These are phyloP conservation scores for Hygrophoropsis aurantiaca DNA, from an alignment of 768 basidiomycete species.

Conservation along the genomic window DNA sequence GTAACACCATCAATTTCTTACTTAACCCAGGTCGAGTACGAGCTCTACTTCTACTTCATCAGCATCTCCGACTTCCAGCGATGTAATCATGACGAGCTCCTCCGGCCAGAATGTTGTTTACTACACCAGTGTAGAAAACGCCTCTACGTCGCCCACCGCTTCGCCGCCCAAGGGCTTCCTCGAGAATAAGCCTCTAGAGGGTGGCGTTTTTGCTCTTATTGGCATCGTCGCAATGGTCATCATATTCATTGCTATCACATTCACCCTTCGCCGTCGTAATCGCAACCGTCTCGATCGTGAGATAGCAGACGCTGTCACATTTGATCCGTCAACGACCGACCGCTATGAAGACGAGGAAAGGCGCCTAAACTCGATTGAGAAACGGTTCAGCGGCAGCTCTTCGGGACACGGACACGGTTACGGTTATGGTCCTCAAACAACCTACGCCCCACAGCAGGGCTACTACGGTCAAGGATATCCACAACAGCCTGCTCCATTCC, in stretches of 20 bases:
- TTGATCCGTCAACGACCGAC: conserved; percentile 41
- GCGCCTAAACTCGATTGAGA: conserved; percentile 16
- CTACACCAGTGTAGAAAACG: conserved; percentile 28
- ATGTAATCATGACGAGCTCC: conserved; percentile 19
- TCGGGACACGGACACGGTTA: conserved; percentile 23
- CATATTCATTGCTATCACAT: conserved; percentile 44
- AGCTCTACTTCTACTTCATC: conserved; percentile 9
- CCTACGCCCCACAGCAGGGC: conserved; percentile 17
- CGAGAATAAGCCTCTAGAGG: conserved; percentile 63
- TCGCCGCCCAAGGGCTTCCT: conserved; percentile 46
- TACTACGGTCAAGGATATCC: conserved; percentile 22
- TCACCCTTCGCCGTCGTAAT: conserved; percentile 48
- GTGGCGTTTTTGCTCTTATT: conserved; percentile 53
- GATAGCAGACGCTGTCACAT: conserved; percentile 47
- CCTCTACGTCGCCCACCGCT: conserved; percentile 24
- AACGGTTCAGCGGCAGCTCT: conserved; percentile 23
- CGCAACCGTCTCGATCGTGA: conserved; percentile 37
- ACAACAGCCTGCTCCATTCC: conserved; percentile 15
- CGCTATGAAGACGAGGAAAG: conserved; percentile 24
- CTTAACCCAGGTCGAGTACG: conserved; percentile 9
- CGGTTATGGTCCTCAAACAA: conserved; percentile 14
- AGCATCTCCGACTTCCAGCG: conserved; percentile 15
- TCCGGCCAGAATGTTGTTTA: conserved; percentile 26
- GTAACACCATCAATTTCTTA: conserved; percentile 12
- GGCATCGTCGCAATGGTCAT: conserved; percentile 49